A percentile compares a stretch with the other conserved stretches of the same genome.
Evolutionary conservation across 768 basidiomycete species (phyloP).

Genomic region (Boletus reticuloceps): DNA sequence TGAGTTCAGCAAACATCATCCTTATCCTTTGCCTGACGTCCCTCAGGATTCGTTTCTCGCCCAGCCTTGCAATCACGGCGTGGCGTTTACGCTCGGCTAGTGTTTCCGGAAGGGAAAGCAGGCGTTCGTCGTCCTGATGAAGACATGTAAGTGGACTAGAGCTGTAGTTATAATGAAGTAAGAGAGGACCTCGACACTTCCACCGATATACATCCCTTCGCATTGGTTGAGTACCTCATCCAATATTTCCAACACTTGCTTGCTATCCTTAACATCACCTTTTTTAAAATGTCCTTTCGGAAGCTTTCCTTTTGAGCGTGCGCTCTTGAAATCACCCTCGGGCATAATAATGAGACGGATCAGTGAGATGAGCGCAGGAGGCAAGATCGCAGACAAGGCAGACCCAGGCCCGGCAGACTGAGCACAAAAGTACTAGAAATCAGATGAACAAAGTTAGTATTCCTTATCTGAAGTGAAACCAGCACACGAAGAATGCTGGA

Average conservation of each 20-base stretch:
- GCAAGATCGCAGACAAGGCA: slow-evolving; percentile 52
- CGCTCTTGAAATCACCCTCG: slow-evolving; percentile 56
- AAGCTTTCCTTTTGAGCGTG: slow-evolving; percentile 59
- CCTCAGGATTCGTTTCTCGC: slow-evolving; percentile 72
- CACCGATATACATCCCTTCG: slow-evolving; percentile 37
- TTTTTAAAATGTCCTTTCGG: slow-evolving; percentile 60
- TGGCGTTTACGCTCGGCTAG: slow-evolving; percentile 48
- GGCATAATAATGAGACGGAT: slow-evolving; percentile 59
- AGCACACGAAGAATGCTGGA: neutral
- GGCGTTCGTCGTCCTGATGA: slow-evolving; percentile 47
- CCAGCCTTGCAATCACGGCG: slow-evolving; percentile 72
- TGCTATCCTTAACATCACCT: slow-evolving; percentile 2
- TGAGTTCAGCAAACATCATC: slow-evolving; percentile 5
- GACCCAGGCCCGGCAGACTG: slow-evolving; percentile 36
- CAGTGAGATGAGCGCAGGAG: slow-evolving; percentile 64
- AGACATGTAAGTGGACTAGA: neutral
- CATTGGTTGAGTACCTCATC: slow-evolving; percentile 49
- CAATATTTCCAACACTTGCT: slow-evolving; percentile 43
- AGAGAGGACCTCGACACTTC: slow-evolving; percentile 41
- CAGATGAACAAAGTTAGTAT: neutral
- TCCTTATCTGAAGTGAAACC: neutral
- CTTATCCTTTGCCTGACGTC: slow-evolving; percentile 20
- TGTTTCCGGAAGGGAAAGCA: slow-evolving; percentile 28
- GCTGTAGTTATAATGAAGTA: neutral
- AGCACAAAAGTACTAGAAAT: slow-evolving; percentile 11